phyloP scores from a whole-genome alignment of 495 filamentous ascomycete genomes.

The Friedmanniomyces simplex region DNA sequence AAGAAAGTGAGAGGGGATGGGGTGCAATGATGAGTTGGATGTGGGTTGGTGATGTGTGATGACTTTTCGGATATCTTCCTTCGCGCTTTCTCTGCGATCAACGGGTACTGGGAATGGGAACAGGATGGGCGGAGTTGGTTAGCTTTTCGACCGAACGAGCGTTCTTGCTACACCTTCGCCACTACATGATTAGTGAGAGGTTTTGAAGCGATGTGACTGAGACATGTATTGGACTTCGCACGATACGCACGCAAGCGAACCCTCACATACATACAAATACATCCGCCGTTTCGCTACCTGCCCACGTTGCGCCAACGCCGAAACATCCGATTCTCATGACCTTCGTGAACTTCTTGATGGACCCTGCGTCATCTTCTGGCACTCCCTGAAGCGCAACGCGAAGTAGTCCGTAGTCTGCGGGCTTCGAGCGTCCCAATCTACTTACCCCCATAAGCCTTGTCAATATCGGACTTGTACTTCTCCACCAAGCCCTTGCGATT shows the following conservation, averaged over 20 bases:
- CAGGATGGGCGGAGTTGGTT: too few species aligned
- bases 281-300: not conserved
- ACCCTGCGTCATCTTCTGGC: too few species aligned
- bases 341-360: not conserved
- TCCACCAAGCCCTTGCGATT: constrained; percentile 58
- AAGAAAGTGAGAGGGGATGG: constrained; percentile 9
- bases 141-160: too few species aligned
- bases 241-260: too few species aligned
- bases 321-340: not conserved
- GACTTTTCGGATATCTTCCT: not conserved
- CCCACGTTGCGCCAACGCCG: not conserved
- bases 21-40: not conserved
- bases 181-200: too few species aligned
- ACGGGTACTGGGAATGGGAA: too few species aligned
- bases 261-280: not conserved
- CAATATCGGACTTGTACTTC: constrained; percentile 56
- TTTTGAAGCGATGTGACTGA: too few species aligned
- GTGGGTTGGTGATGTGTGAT: not conserved
- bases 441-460: constrained; percentile 40
- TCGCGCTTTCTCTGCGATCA: too few species aligned
- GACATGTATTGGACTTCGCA: not conserved
- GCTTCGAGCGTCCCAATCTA: not conserved
- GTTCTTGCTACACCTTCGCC: too few species aligned
- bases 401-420: not conserved
- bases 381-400: too few species aligned